These are phyloP conservation scores for Pythium sukuiense DNA, from an alignment of 352 stramenopile genomes.

Conservation along the genomic window DNA sequence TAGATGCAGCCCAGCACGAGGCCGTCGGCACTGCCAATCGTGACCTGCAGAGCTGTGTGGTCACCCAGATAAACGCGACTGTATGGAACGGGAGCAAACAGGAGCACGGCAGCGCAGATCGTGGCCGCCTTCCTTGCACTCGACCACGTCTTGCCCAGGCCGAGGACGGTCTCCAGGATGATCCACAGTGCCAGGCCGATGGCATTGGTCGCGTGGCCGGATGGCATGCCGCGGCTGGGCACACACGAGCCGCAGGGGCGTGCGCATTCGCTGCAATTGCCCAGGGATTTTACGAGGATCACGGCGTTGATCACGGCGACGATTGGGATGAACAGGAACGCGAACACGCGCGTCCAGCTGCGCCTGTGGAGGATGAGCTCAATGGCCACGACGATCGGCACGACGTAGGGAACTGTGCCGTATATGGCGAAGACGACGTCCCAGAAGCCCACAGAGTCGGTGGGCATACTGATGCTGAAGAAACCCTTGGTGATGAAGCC, in stretches of 20 bases:
- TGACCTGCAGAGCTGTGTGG: constrained; percentile 51
- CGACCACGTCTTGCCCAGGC: constrained; percentile 32
- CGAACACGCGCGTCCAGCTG: constrained; percentile 49
- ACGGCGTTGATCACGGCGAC: constrained; percentile 43
- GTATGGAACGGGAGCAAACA: constrained; percentile 44
- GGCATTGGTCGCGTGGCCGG: constrained; percentile 50
- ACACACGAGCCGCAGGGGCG: constrained; percentile 53
- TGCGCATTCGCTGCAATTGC: constrained; percentile 44
- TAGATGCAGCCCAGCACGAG: constrained; percentile 43
- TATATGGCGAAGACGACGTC: constrained; percentile 55
- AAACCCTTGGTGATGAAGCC: constrained; percentile 40
- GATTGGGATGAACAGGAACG: constrained; percentile 56
- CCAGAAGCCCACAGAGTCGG: too few relatives aligned
- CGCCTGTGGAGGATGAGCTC: constrained; percentile 42
- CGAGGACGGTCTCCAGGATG: constrained; percentile 44
- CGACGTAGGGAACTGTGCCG: constrained; percentile 57
- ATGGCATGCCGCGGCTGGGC: constrained; percentile 50
- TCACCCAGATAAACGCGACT: constrained; percentile 61
- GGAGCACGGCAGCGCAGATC: constrained; percentile 34
- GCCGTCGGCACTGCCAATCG: constrained; percentile 38
- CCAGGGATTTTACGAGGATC: constrained; percentile 42
- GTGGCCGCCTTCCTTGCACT: background rate
- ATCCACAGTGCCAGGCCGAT: constrained; percentile 55
- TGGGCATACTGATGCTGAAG: constrained; percentile 55
- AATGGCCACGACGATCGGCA: constrained; percentile 40